Percentiles rank a stretch among this genome's conserved stretches.
phyloP scores from a whole-genome alignment of 2,329 filamentous ascomycete species.

The Pyrenochaeta sp. region DNA sequence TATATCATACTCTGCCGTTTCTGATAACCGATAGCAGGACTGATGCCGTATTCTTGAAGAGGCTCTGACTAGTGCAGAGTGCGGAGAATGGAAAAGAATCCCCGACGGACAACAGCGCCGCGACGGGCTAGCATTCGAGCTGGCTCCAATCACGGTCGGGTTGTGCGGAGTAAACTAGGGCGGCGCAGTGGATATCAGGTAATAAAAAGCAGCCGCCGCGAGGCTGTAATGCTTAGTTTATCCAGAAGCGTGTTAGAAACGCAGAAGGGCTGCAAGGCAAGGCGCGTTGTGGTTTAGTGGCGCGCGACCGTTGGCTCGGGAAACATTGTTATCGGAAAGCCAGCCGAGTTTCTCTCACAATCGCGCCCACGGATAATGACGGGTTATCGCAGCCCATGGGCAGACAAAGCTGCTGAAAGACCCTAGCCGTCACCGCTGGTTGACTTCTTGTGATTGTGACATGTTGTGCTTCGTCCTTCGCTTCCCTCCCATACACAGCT shows the following conservation, averaged over 20 bases:
- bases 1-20: too few species aligned
- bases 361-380: conserved; percentile 21
- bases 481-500: not conserved
- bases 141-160: conserved; percentile 2
- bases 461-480: conserved; percentile 9
- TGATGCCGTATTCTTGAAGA: conserved; percentile 12
- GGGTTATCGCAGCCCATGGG: conserved; percentile 11
- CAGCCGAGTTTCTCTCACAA: not conserved
- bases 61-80: conserved; percentile 30
- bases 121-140: conserved; percentile 13
- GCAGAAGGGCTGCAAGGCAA: conserved; percentile 19
- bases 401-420: not conserved
- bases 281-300: conserved; percentile 21
- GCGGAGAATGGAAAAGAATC: conserved; percentile 40
- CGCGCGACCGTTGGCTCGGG: conserved; percentile 10
- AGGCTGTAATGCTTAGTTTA: conserved; percentile 18
- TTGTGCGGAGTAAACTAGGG: conserved; percentile 13
- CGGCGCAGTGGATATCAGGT: conserved; percentile 20
- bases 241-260: conserved; percentile 22
- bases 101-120: not conserved
- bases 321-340: conserved; percentile 19
- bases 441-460: conserved; percentile 1
- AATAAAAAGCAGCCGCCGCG: conserved; percentile 16
- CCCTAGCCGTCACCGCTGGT: conserved; percentile 6
- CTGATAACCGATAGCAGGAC: too few species aligned